These are phyloP conservation scores for Kodamaea sp. DNA, from an alignment of 1,139 yeast genomes.

Conservation along the genomic window DNA sequence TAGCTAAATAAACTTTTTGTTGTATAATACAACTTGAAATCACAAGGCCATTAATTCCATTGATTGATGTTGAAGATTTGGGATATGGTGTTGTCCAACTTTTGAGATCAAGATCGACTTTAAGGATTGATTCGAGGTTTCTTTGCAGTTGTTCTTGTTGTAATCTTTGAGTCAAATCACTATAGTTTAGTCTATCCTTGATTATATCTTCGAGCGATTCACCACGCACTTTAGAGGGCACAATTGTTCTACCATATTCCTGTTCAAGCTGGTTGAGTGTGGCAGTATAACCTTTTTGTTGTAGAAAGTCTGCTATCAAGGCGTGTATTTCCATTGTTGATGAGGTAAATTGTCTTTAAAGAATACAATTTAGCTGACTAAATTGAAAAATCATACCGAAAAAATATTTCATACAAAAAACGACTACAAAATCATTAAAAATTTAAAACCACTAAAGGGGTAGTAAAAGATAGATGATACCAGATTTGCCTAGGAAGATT, in stretches of 20 bases:
- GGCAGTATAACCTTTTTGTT: constrained; percentile 38
- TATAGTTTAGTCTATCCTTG: constrained; percentile 44
- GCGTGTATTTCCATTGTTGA: constrained; percentile 17
- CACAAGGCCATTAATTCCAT: constrained; percentile 20
- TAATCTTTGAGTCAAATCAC: constrained; percentile 15
- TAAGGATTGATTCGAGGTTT: constrained; percentile 17
- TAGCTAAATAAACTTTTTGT: constrained; percentile 18
- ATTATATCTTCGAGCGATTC: constrained; percentile 53
- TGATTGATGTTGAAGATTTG: constrained; percentile 7
- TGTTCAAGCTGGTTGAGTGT: constrained; percentile 48
- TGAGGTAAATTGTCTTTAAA: too few species aligned
- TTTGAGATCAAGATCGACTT: constrained; percentile 8
- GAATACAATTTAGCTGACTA: too few species aligned
- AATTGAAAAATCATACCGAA: too few species aligned
- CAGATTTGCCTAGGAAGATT: too few species aligned
- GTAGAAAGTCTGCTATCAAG: constrained; percentile 55
- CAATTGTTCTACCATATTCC: constrained; percentile 41
- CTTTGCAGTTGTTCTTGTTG: constrained; percentile 10
- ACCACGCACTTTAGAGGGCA: constrained; percentile 18
- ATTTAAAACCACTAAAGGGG: too few species aligned
- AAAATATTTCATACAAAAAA: too few species aligned
- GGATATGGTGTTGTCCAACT: constrained; percentile 38
- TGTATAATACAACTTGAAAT: constrained; percentile 17
- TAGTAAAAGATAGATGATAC: too few species aligned
- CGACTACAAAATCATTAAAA: too few species aligned